A percentile compares a stretch with the other conserved stretches of the same genome.
Conservation (phyloP, 2,329 filamentous ascomycete genomes). For the Stachybotrys chartarum region DNA sequence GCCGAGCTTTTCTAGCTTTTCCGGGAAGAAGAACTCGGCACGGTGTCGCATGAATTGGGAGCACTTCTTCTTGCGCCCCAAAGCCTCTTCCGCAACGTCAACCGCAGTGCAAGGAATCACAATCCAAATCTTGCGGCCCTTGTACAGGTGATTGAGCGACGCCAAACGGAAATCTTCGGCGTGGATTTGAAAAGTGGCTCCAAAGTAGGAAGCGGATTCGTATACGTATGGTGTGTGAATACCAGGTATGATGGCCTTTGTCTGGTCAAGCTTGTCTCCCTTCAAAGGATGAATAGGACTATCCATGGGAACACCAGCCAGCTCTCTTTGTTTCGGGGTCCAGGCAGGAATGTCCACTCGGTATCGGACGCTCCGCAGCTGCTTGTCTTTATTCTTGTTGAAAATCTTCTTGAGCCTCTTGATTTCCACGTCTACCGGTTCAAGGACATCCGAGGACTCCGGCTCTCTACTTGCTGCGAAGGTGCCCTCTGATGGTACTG, state of each 20-base stretch:
- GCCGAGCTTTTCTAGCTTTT: conserved; percentile 29
- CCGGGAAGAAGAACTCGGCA: conserved; percentile 32
- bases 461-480: conserved; percentile 13
- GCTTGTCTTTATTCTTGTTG: conserved; percentile 24
- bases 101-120: conserved; percentile 28
- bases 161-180: conserved; percentile 32
- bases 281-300: conserved; percentile 30
- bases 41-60: conserved; percentile 34
- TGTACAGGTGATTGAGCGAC: conserved; percentile 31
- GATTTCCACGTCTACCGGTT: conserved; percentile 18
- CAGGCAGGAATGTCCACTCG: conserved; percentile 30
- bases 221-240: conserved; percentile 34
- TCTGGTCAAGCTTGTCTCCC: conserved; percentile 28
- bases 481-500: conserved; percentile 22
- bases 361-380: conserved; percentile 29
- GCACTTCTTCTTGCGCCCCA: conserved; percentile 23
- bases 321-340: conserved; percentile 24
- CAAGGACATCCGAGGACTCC: conserved; percentile 14
- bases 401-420: conserved; percentile 27
- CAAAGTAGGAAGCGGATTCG: conserved; percentile 29
- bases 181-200: conserved; percentile 31
- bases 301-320: conserved; percentile 26
- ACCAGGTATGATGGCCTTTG: conserved; percentile 29
- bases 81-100: conserved; percentile 23
- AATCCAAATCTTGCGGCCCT: conserved; percentile 32